Evolutionary conservation across 2,329 filamentous ascomycete species (phyloP), one percentile per base, ranked within the genome.

Genomic region (Metarhizium brunneum): DNA sequence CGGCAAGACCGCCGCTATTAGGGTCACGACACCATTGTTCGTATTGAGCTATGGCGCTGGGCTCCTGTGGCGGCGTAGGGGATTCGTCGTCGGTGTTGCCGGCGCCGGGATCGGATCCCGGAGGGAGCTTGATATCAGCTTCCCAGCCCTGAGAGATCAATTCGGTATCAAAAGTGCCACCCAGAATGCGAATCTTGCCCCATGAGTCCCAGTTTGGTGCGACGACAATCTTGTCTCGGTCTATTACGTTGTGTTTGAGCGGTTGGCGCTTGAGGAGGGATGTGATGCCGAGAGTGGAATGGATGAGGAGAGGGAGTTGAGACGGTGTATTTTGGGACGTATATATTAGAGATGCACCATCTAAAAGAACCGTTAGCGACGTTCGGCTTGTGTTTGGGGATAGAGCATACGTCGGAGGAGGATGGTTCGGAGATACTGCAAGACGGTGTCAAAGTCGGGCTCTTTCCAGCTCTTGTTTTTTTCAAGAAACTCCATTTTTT

Each of bases 201-300:
- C 91, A 96, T 0, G 92, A 96, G 71, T 99, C 94, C 94, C 94
- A 99, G 69, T 96, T 96, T 16, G 92, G 88, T 2, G 92, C 92
- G 0, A 99, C 88, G 5, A 96, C 79, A 54, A 99, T 92, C 77
- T 95, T 95, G 70, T 96, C 92, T 57, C 92, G 82, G 72, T 94
- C 94, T 61, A 95, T 94, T 58, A 95, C 88, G 64, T 96, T 95
- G 68, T 92, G 88, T 72, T 90, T 94, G 29, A 95, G 78, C 29
- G 87, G 83, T 65, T 90, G 82, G 59, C 85, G 83, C 70, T 90
- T 90, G 18, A 95, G 76, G 20, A 94, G 79, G 25, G 89, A 95
- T 58, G 89, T 90, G 68, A 95, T 92, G 54, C 88, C 89, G 18
- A 96, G 78, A 53, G 88, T 90, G 11, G 90, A 90, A 71, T 96